These are phyloP conservation scores for Gentiana macrophylla DNA, from an alignment of 257 asterid genomes.

Conservation along the genomic window DNA sequence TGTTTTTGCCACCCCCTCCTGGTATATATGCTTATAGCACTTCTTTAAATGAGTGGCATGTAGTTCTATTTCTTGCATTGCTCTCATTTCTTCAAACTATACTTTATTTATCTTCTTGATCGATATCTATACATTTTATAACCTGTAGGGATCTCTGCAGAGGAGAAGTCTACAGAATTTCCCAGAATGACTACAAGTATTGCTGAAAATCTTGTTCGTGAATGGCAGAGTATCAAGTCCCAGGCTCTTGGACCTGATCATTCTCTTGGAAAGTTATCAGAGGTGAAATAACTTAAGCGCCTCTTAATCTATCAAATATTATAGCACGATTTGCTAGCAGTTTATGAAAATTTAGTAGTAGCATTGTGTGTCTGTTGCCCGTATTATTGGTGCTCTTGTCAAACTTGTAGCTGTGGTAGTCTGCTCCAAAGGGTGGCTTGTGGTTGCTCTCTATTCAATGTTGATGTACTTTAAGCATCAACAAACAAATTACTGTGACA, in stretches of 20 bases:
- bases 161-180: constrained; percentile 39
- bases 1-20: too few species aligned
- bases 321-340: too few species aligned
- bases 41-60: background rate
- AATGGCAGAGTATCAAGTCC: constrained; percentile 85
- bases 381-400: too few species aligned
- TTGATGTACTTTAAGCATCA: background rate
- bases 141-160: constrained; percentile 40
- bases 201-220: constrained; percentile 72
- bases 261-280: constrained; percentile 48
- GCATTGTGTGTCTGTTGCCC: too few species aligned
- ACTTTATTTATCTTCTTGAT: constrained; percentile 7
- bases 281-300: constrained; percentile 32
- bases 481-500: too few species aligned
- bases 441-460: background rate
- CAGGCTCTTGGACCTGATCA: constrained; percentile 92
- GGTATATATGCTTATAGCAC: too few species aligned
- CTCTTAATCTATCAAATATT: too few species aligned
- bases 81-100: background rate
- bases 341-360: too few species aligned
- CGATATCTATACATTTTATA: constrained; percentile 1
- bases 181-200: constrained; percentile 88
- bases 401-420: background rate
- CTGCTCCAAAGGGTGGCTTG: constrained; percentile 1
- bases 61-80: background rate